Percentiles rank a stretch among this genome's conserved stretches.
Conservation (phyloP, 2,329 filamentous ascomycete species). For the Colletotrichum liaoningense region DNA sequence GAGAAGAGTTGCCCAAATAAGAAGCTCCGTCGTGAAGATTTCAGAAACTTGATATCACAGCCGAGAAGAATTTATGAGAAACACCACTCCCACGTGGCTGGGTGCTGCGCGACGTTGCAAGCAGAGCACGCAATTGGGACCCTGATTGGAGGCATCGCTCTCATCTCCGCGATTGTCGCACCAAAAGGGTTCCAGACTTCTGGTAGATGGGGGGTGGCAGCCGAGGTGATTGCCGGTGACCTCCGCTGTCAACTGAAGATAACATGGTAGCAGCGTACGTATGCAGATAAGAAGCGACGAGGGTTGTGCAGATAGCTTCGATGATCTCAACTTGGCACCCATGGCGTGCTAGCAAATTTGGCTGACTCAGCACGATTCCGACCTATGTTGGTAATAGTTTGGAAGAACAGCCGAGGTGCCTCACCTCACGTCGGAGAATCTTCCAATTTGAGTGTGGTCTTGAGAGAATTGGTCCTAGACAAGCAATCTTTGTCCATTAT, state of each 20-base stretch:
- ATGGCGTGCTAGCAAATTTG: constrained; percentile 18
- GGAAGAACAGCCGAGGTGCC: neutral
- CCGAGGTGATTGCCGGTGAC: neutral
- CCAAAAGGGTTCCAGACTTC: neutral
- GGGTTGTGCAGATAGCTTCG: neutral
- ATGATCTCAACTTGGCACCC: constrained; percentile 23
- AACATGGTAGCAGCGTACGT: neutral
- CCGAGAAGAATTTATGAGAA: neutral
- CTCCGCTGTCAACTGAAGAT: neutral
- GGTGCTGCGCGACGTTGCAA: constrained; percentile 3
- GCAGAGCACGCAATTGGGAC: constrained; percentile 29
- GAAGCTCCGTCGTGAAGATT: neutral
- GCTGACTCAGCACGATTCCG: neutral
- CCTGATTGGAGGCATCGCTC: constrained; percentile 3
- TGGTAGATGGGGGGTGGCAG: neutral
- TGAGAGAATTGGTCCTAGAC: neutral
- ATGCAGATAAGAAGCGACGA: constrained; percentile 15
- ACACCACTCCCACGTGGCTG: neutral
- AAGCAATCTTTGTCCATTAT: neutral
- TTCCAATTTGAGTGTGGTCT: neutral
- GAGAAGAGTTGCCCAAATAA: neutral
- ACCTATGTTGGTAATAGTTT: neutral
- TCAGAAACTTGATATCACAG: neutral
- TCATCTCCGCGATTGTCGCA: constrained; percentile 6
- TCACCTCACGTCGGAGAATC: neutral